Evolutionary conservation across 2,329 filamentous ascomycete species (phyloP).

Genomic region (Fusarium xylarioides): DNA sequence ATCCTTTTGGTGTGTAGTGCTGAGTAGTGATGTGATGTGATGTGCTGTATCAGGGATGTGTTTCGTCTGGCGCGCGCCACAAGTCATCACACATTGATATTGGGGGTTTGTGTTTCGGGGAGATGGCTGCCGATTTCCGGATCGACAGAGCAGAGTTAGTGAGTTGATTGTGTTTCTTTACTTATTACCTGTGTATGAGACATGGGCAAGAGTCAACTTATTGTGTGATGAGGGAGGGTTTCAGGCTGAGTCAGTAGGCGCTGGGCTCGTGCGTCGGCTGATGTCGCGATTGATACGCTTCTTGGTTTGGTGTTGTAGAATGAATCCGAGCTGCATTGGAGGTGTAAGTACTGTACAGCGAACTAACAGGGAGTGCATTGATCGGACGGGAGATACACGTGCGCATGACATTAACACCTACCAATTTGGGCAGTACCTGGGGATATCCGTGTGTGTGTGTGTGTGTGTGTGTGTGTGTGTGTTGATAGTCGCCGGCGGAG

Average conservation of each 20-base stretch:
- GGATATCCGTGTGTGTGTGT: conserved; percentile 5
- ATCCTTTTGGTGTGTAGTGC: conserved; percentile 5
- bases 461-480: conserved; percentile 16
- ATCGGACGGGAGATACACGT: conserved; percentile 26
- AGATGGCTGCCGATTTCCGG: conserved; percentile 26
- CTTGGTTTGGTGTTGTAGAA: not conserved
- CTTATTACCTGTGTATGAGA: not conserved
- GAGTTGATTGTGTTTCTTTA: not conserved
- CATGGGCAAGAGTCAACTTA: not conserved
- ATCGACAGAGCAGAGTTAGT: conserved; percentile 17
- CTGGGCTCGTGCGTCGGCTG: conserved; percentile 1
- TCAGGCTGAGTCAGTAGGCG: conserved; percentile 19
- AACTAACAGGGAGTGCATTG: not conserved
- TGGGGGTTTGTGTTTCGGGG: conserved; percentile 26
- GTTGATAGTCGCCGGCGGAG: not conserved
- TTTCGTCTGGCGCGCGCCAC: conserved; percentile 43
- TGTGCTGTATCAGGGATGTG: conserved; percentile 26
- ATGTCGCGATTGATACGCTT: not conserved
- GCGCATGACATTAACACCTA: conserved; percentile 39
- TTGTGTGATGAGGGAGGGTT: conserved; percentile 21
- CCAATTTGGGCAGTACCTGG: conserved; percentile 20
- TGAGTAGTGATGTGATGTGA: not conserved
- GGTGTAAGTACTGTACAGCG: not conserved
- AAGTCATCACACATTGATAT: conserved; percentile 3
- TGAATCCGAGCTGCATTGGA: not conserved